These are phyloP conservation scores for Fusarium pseudonygamai DNA, from an alignment of 2,329 filamentous ascomycete species.

Conservation along the genomic window DNA sequence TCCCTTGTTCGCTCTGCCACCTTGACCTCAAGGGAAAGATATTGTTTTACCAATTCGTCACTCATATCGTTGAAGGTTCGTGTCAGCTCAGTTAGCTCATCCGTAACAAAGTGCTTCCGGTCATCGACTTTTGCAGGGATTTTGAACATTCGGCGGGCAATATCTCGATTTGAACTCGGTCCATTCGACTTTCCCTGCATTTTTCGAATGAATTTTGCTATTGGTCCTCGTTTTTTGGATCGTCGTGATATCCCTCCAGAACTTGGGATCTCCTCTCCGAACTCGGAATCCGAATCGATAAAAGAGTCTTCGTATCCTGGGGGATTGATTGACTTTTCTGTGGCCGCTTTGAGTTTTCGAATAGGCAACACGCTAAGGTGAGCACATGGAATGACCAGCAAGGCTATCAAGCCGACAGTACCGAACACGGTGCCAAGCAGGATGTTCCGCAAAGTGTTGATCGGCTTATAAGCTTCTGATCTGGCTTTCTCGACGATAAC, in stretches of 20 bases:
- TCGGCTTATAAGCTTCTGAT: conserved; percentile 79
- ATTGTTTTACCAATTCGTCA: conserved; percentile 88
- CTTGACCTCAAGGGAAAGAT: conserved; percentile 83
- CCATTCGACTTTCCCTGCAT: conserved; percentile 48
- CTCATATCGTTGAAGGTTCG: conserved; percentile 93
- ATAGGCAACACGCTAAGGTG: conserved; percentile 87
- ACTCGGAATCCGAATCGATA: conserved; percentile 56
- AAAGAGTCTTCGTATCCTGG: conserved; percentile 65
- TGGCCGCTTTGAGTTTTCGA: conserved; percentile 77
- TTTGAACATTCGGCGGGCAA: conserved; percentile 71
- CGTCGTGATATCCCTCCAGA: conserved; percentile 56
- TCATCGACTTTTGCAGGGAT: conserved; percentile 86
- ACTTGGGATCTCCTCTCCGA: conserved; percentile 49
- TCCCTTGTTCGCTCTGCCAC: conserved; percentile 85
- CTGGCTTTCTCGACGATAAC: conserved; percentile 81
- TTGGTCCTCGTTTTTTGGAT: conserved; percentile 56
- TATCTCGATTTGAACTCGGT: conserved; percentile 49
- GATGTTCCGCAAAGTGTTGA: conserved; percentile 78
- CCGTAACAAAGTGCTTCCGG: conserved; percentile 77
- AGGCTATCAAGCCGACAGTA: conserved; percentile 75
- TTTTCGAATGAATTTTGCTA: conserved; percentile 51
- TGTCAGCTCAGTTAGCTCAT: conserved; percentile 86
- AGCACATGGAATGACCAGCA: conserved; percentile 80
- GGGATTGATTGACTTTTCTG: conserved; percentile 75
- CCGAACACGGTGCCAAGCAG: conserved; percentile 87